phyloP scores from a whole-genome alignment of 495 filamentous ascomycete genomes.

The Rostrohypoxylon terebratum region DNA sequence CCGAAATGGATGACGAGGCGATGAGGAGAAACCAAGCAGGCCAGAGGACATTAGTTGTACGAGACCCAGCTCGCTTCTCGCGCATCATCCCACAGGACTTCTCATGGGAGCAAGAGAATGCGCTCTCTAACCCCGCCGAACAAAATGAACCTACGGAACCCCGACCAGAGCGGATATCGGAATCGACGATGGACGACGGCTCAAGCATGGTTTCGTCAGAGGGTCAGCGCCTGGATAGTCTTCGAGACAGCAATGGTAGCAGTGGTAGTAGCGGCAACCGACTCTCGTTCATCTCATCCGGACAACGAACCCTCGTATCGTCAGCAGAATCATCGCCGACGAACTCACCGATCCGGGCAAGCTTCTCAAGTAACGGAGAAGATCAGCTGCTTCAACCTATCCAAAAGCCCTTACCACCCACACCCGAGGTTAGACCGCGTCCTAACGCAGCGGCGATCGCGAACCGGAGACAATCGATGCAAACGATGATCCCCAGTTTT shows the following conservation, averaged over 20 bases:
- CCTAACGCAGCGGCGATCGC: conserved; percentile 66
- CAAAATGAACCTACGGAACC: conserved; percentile 25
- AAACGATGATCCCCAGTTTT: conserved; percentile 58
- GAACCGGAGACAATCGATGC: conserved; percentile 65
- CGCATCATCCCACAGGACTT: conserved; percentile 51
- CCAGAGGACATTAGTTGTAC: conserved; percentile 62
- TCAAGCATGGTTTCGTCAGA: conserved; percentile 64
- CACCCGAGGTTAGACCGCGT: conserved; percentile 54
- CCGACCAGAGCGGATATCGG: conserved; percentile 27
- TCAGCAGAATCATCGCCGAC: conserved; percentile 66
- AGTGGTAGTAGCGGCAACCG: conserved; percentile 59
- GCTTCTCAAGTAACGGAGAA: conserved; percentile 55
- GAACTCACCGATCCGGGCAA: conserved; percentile 61
- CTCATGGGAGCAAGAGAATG: conserved; percentile 49
- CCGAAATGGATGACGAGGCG: conserved; percentile 52
- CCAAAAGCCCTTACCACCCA: conserved; percentile 18
- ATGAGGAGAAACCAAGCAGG: conserved; percentile 61
- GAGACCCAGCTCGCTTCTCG: conserved; percentile 63
- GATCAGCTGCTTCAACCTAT: conserved; percentile 46
- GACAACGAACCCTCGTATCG: conserved; percentile 67
- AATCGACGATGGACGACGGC: conserved; percentile 53
- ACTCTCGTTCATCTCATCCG: conserved; percentile 71
- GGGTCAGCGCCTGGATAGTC: conserved; percentile 60
- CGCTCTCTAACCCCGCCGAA: conserved; percentile 38
- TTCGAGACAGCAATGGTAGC: conserved; percentile 61